Conservation (phyloP, 768 basidiomycete species). For the Lactarius tabidus region DNA sequence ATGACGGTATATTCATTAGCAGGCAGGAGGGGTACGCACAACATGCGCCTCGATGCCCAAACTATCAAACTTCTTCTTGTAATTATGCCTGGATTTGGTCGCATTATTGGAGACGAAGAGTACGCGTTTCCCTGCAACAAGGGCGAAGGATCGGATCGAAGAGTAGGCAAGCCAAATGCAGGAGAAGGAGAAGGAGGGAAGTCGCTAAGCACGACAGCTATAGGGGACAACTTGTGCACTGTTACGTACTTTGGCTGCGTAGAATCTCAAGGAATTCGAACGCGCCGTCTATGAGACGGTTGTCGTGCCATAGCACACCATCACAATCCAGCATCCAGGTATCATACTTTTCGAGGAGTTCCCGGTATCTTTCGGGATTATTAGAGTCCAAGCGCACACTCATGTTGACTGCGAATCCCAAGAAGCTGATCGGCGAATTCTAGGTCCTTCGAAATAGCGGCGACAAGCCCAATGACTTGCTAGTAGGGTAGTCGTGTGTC, state of each 20-base stretch:
- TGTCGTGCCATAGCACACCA: constrained; percentile 90
- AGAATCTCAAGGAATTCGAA: constrained; percentile 69
- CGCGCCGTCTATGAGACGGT: constrained; percentile 72
- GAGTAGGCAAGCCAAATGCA: constrained; percentile 9
- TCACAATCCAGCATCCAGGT: constrained; percentile 98
- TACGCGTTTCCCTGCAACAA: constrained; percentile 47
- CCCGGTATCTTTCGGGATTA: constrained; percentile 33
- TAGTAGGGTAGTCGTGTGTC: background rate
- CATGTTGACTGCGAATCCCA: constrained; percentile 12
- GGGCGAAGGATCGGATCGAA: constrained; percentile 4
- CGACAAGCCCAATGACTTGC: background rate
- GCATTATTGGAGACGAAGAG: constrained; percentile 98
- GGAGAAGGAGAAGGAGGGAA: constrained; percentile 12
- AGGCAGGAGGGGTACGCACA: constrained; percentile 46
- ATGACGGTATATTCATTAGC: background rate
- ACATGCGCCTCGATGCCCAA: constrained; percentile 81
- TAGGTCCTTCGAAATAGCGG: constrained; percentile 13
- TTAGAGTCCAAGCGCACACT: constrained; percentile 21
- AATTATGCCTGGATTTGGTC: constrained; percentile 81
- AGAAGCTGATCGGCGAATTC: background rate
- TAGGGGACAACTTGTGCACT: background rate
- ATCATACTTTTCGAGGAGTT: constrained; percentile 61
- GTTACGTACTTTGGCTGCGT: constrained; percentile 61
- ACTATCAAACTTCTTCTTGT: constrained; percentile 89
- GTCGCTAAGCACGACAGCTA: constrained; percentile 5